Percentiles rank a stretch among this genome's conserved stretches.
phyloP scores from a whole-genome alignment of 352 stramenopile genomes.

The Phytophthora pistaciae region DNA sequence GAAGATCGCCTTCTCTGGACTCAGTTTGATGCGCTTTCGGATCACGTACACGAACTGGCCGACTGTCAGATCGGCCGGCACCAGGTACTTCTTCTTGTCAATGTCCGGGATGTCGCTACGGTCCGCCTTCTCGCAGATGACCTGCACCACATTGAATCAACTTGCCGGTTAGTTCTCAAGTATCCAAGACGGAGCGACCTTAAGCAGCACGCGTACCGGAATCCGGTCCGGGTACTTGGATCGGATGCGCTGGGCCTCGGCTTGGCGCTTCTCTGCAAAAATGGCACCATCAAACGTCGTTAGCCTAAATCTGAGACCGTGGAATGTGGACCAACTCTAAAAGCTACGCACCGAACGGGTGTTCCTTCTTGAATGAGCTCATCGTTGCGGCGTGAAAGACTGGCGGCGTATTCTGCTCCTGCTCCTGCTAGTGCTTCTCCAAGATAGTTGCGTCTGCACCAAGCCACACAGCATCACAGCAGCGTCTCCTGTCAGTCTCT shows the following conservation, averaged over 20 bases:
- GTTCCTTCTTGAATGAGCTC: conserved; percentile 94
- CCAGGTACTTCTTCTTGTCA: conserved; percentile 99
- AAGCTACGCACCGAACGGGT: conserved; percentile 78
- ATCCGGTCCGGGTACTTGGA: conserved; percentile 99
- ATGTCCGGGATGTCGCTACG: conserved; percentile 99
- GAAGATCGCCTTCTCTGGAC: conserved; percentile 98
- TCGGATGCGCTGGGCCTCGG: conserved; percentile 98
- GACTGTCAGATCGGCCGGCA: conserved; percentile 97
- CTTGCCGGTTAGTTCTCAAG: not conserved
- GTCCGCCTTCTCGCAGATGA: conserved; percentile 96
- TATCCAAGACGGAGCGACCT: not conserved
- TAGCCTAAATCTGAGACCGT: conserved; percentile 5
- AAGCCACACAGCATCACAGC: conserved; percentile 18
- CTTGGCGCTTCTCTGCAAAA: conserved; percentile 95
- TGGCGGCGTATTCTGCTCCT: conserved; percentile 20
- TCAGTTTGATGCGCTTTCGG: conserved; percentile 99
- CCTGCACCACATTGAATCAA: conserved; percentile 37
- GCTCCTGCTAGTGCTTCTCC: conserved; percentile 15
- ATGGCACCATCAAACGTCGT: conserved; percentile 30
- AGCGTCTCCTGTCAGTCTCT: conserved; percentile 28
- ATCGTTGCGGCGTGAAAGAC: conserved; percentile 45
- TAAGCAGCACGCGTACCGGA: conserved; percentile 68
- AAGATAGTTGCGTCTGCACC: conserved; percentile 34
- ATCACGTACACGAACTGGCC: conserved; percentile 99
- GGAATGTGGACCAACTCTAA: not conserved